Conservation (phyloP, 768 basidiomycete species). For the Sarcodon aspratus region DNA sequence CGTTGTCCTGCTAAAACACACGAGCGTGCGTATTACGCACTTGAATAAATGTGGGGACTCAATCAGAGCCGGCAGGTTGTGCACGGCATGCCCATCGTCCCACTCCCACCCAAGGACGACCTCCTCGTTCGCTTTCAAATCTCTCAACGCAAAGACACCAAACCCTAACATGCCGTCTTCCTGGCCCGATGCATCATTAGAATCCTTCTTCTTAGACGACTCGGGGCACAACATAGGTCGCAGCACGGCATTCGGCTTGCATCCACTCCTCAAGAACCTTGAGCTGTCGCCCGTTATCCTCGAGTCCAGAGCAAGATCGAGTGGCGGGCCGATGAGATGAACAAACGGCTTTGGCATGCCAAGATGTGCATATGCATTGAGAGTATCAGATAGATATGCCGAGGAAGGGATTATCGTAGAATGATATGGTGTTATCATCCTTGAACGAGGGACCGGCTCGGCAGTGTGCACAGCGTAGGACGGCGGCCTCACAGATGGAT, state of each 20-base stretch:
- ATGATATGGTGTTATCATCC: constrained; percentile 52
- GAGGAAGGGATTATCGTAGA: constrained; percentile 56
- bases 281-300: constrained; percentile 55
- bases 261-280: constrained; percentile 53
- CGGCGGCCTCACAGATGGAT: constrained; percentile 38
- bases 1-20: constrained; percentile 1
- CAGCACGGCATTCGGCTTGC: constrained; percentile 36
- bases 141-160: constrained; percentile 69
- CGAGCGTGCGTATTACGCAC: constrained; percentile 26
- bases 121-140: constrained; percentile 73
- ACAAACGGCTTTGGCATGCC: constrained; percentile 83
- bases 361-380: constrained; percentile 77
- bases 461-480: constrained; percentile 59
- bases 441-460: constrained; percentile 36
- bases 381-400: constrained; percentile 63
- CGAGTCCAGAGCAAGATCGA: constrained; percentile 72
- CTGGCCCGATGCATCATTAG: constrained; percentile 3
- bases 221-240: constrained; percentile 28
- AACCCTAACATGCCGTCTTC: constrained; percentile 42
- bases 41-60: constrained; percentile 43
- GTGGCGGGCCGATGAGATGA: constrained; percentile 64
- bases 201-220: constrained; percentile 6
- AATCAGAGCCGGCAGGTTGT: constrained; percentile 60
- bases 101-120: constrained; percentile 92
- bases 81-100: constrained; percentile 87